phyloP scores from a whole-genome alignment of 192 early-diverging fungal species.

The Glomus cerebriforme region DNA sequence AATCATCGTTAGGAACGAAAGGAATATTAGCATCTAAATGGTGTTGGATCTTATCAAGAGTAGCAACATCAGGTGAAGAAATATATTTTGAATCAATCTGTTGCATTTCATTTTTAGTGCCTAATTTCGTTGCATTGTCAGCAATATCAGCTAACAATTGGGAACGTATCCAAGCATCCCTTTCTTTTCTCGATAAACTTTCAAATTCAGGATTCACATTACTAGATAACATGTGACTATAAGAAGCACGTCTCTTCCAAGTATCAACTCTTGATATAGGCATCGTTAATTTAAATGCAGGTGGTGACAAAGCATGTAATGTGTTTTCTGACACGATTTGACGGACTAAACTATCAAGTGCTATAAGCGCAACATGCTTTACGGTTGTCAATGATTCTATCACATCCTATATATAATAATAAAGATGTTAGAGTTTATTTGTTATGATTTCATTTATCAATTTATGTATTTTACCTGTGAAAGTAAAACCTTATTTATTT shows the following conservation, averaged over 20 bases:
- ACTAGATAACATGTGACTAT: not conserved
- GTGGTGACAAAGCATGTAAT: slow-evolving; percentile 18
- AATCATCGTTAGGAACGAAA: slow-evolving; percentile 50
- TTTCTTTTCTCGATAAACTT: not conserved
- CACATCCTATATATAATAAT: slow-evolving; percentile 39
- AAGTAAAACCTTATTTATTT: slow-evolving; percentile 25
- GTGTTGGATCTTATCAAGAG: slow-evolving; percentile 17
- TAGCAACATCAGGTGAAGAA: slow-evolving; percentile 17
- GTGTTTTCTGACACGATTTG: slow-evolving; percentile 45
- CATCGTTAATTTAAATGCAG: slow-evolving; percentile 30
- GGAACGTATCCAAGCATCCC: slow-evolving; percentile 17
- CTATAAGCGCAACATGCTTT: slow-evolving; percentile 52
- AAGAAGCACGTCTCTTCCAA: not conserved
- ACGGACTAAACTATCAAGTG: slow-evolving; percentile 50
- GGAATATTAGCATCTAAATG: slow-evolving; percentile 28
- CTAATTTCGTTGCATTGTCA: slow-evolving; percentile 27
- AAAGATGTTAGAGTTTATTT: not conserved
- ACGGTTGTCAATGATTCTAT: slow-evolving; percentile 51
- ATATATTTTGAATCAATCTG: not conserved
- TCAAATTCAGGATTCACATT: slow-evolving; percentile 12
- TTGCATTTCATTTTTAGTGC: slow-evolving; percentile 25
- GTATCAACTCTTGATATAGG: not conserved
- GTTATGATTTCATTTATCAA: not conserved
- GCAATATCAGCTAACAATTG: slow-evolving; percentile 32
- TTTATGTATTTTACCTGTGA: slow-evolving; percentile 20